These are phyloP conservation scores for Arthrobotrys musiformis DNA, from an alignment of 2,329 filamentous ascomycete genomes.

Conservation along the genomic window DNA sequence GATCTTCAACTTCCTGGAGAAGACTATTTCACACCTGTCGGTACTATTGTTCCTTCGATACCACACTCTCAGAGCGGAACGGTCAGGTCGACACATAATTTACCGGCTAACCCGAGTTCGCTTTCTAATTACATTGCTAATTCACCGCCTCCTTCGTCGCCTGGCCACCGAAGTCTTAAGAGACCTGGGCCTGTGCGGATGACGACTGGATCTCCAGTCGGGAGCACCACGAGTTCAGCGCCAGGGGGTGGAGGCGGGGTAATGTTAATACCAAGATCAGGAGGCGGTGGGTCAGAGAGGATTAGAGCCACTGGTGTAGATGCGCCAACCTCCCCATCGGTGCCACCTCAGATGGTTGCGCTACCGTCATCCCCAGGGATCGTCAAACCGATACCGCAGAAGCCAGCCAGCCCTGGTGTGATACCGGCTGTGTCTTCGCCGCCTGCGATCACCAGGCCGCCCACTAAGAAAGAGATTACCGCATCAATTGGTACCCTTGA, in stretches of 20 bases:
- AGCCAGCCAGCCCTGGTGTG: constrained; percentile 45
- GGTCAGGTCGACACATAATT: constrained; percentile 46
- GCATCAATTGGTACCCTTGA: constrained; percentile 69
- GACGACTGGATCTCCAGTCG: constrained; percentile 48
- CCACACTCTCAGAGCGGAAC: constrained; percentile 59
- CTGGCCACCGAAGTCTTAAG: constrained; percentile 49
- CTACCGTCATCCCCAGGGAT: constrained; percentile 45
- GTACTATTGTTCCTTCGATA: constrained; percentile 64
- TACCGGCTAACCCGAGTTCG: constrained; percentile 44
- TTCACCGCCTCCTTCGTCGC: constrained; percentile 52
- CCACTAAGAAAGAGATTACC: constrained; percentile 43
- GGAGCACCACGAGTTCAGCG: constrained; percentile 35
- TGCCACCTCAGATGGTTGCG: constrained; percentile 47
- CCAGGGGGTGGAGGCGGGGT: constrained; percentile 34
- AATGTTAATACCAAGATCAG: constrained; percentile 44
- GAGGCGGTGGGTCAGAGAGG: constrained; percentile 21
- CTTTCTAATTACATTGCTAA: constrained; percentile 50
- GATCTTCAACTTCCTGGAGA: constrained; percentile 70
- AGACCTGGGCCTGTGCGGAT: constrained; percentile 51
- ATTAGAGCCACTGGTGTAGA: constrained; percentile 28
- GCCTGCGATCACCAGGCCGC: constrained; percentile 26
- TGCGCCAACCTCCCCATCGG: constrained; percentile 31
- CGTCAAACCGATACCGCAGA: constrained; percentile 35
- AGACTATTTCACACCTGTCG: constrained; percentile 85
- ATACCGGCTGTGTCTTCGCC: constrained; percentile 20